Evolutionary conservation across 1,284 basidiomycete species (phyloP).

Genomic region (Heterobasidion irregulare): DNA sequence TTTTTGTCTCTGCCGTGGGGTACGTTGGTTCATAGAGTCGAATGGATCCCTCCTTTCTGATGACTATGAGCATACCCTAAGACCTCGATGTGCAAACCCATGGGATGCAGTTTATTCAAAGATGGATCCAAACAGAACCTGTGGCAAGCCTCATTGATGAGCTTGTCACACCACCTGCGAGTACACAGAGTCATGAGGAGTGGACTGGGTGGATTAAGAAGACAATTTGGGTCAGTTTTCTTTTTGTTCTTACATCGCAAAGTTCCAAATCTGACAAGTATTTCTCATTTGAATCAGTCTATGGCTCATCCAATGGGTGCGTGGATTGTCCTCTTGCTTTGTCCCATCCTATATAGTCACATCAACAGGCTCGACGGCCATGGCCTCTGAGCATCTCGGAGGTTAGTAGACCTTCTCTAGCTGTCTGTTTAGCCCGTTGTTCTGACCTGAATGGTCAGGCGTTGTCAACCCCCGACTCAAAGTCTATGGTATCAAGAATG

Average conservation of each 20-base stretch:
- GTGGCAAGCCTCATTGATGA: constrained; percentile 6
- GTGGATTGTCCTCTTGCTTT: background rate
- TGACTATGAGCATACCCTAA: background rate
- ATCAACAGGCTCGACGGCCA: constrained; percentile 4
- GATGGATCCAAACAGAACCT: constrained; percentile 10
- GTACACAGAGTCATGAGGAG: background rate
- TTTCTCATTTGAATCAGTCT: constrained; percentile 3
- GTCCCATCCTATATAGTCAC: background rate
- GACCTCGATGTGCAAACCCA: constrained; percentile 10
- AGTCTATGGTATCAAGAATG: constrained; percentile 12
- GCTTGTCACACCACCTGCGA: constrained; percentile 8
- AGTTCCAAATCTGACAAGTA: background rate
- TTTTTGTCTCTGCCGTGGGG: constrained; percentile 9
- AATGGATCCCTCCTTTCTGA: background rate
- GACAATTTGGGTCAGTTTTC: background rate
- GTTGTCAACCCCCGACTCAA: constrained; percentile 13
- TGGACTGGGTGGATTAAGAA: constrained; percentile 8
- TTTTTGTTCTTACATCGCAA: too few relatives aligned
- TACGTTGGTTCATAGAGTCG: background rate
- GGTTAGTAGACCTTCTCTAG: background rate
- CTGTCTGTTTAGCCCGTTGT: too few relatives aligned
- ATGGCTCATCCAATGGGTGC: constrained; percentile 11
- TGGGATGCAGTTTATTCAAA: constrained; percentile 8
- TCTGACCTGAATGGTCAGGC: constrained; percentile 2
- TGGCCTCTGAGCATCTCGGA: constrained; percentile 10